Conservation (phyloP, 2,329 filamentous ascomycete species). For the Aureobasidium uvarum region DNA sequence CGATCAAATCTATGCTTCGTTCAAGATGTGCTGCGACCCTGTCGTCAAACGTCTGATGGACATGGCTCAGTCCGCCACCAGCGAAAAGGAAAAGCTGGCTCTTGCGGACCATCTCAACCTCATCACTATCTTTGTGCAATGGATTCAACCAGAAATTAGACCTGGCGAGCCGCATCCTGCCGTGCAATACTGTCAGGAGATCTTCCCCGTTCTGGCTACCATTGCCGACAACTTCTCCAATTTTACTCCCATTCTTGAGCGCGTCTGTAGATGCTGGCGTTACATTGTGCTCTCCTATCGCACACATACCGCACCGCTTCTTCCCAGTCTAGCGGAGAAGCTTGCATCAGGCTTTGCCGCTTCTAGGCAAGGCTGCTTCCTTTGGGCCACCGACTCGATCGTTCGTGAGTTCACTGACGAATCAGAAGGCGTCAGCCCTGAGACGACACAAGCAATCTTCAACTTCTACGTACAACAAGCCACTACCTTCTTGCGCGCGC, state of each 20-base stretch:
- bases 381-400: conserved; percentile 97
- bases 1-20: conserved; percentile 73
- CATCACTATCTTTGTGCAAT: conserved; percentile 84
- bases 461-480: conserved; percentile 93
- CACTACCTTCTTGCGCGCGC: conserved; percentile 80
- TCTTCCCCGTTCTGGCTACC: conserved; percentile 81
- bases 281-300: conserved; percentile 97
- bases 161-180: conserved; percentile 77
- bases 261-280: conserved; percentile 92
- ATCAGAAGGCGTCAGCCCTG: conserved; percentile 74
- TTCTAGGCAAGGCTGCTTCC: conserved; percentile 90
- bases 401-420: conserved; percentile 94
- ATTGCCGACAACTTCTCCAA: conserved; percentile 84
- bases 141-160: conserved; percentile 70
- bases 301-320: conserved; percentile 78
- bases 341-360: conserved; percentile 79
- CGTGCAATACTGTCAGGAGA: conserved; percentile 93
- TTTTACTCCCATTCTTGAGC: conserved; percentile 86
- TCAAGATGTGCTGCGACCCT: conserved; percentile 93
- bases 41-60: conserved; percentile 80
- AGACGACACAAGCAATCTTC: conserved; percentile 86
- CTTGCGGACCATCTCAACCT: conserved; percentile 93
- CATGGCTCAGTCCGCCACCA: conserved; percentile 79
- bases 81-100: conserved; percentile 78
- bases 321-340: conserved; percentile 83